phyloP scores from a whole-genome alignment of 805 yeast species.

The Cyberlindnera nakhonratchasimensis region DNA sequence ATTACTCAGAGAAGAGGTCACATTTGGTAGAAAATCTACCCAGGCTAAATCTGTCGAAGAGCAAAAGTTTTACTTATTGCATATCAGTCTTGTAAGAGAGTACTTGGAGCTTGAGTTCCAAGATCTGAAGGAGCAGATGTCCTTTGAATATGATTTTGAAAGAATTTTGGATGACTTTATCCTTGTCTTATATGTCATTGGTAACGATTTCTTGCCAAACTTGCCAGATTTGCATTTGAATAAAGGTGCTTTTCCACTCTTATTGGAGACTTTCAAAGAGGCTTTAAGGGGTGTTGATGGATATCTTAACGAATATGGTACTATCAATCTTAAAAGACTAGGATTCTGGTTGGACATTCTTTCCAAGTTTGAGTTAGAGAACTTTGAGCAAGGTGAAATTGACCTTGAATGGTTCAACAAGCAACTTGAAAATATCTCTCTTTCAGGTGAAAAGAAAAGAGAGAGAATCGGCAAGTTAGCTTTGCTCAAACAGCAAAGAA shows the following conservation, averaged over 20 bases:
- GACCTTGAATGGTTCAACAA: conserved; percentile 92
- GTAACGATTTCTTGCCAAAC: conserved; percentile 96
- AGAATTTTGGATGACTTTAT: conserved; percentile 89
- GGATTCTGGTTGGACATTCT: conserved; percentile 72
- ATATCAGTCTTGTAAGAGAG: conserved; percentile 84
- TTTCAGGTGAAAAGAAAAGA: conserved; percentile 68
- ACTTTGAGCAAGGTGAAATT: conserved; percentile 77
- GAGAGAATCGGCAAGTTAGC: conserved; percentile 61
- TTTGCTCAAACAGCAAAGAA: conserved; percentile 69
- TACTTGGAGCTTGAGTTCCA: conserved; percentile 83
- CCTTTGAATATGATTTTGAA: conserved; percentile 79
- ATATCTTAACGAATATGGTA: conserved; percentile 79
- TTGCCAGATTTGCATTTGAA: conserved; percentile 90
- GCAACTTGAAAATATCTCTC: conserved; percentile 73
- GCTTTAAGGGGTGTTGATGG: conserved; percentile 73
- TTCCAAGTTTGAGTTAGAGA: conserved; percentile 76
- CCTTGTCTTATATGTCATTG: conserved; percentile 88
- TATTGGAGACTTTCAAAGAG: conserved; percentile 83
- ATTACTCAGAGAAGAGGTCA: conserved; percentile 90
- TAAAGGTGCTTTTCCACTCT: conserved; percentile 94
- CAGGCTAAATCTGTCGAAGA: conserved; percentile 54
- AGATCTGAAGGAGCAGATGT: conserved; percentile 58
- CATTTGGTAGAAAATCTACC: conserved; percentile 59
- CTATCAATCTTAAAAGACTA: conserved; percentile 70
- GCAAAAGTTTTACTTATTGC: conserved; percentile 80